Conservation (phyloP, 768 basidiomycete species). For the Tephrocybe sp. region DNA sequence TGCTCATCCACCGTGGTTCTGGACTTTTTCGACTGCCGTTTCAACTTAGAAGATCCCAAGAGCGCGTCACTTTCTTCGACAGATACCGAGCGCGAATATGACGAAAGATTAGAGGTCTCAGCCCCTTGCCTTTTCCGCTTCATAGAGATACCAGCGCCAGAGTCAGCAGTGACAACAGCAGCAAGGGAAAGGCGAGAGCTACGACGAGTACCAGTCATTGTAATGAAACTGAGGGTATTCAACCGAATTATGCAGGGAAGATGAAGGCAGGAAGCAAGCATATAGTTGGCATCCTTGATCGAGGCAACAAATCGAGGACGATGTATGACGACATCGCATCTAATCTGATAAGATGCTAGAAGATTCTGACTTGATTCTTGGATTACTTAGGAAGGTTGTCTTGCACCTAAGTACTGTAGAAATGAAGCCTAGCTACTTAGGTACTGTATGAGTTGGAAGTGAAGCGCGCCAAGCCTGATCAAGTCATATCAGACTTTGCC, state of each 20-base stretch:
- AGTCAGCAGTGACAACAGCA: not conserved
- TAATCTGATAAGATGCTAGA: constrained; percentile 4
- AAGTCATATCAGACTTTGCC: not conserved
- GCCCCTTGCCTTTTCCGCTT: not conserved
- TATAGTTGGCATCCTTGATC: not conserved
- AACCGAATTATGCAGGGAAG: not conserved
- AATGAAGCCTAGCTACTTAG: not conserved
- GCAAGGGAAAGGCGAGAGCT: constrained; percentile 11
- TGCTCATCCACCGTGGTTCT: no score
- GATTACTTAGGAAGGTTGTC: no score
- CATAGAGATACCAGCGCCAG: not conserved
- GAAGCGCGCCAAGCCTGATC: not conserved
- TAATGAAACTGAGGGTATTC: not conserved
- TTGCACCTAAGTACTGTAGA: no score
- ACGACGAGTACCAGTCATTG: constrained; percentile 3
- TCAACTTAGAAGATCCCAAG: no score
- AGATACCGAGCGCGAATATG: not conserved
- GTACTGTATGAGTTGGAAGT: not conserved
- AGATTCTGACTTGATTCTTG: no score
- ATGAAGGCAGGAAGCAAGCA: constrained; percentile 3
- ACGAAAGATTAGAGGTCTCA: not conserved
- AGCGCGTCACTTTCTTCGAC: no score
- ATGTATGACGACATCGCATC: not conserved
- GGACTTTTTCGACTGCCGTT: no score
- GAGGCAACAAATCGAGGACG: not conserved